Evolutionary conservation across 345 rosid genomes (phyloP).

Genomic region (Eucalyptus melliodora): DNA sequence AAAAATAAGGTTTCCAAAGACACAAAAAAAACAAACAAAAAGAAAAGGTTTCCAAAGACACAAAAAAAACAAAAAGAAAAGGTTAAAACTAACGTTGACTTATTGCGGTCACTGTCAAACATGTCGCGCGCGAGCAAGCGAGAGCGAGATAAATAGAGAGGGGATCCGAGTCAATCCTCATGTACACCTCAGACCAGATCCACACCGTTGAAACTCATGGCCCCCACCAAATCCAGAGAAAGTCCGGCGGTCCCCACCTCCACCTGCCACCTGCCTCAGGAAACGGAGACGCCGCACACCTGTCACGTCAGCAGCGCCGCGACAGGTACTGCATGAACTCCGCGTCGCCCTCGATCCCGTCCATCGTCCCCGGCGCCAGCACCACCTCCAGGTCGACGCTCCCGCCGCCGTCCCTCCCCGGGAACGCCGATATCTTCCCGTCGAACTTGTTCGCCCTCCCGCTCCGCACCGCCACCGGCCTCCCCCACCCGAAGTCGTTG

Average conservation of each 20-base stretch:
- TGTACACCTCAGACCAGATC: not conserved
- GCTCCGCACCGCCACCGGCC: slow-evolving; percentile 79
- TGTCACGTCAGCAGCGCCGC: not conserved
- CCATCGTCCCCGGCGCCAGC: slow-evolving; percentile 77
- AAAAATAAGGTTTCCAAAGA: too few relatives aligned
- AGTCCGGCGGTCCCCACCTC: too few relatives aligned
- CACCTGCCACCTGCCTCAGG: too few relatives aligned
- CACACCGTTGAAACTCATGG: not conserved
- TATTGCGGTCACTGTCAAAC: not conserved
- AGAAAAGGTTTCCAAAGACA: not conserved
- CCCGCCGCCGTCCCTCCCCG: slow-evolving; percentile 73
- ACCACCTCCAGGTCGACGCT: slow-evolving; percentile 81
- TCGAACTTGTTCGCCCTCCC: slow-evolving; percentile 86
- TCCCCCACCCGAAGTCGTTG: slow-evolving; percentile 94
- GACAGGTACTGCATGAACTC: slow-evolving; percentile 73
- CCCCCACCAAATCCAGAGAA: not conserved
- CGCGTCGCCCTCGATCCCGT: slow-evolving; percentile 48
- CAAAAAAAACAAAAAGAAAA: not conserved
- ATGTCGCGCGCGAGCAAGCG: not conserved
- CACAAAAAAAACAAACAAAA: too few relatives aligned
- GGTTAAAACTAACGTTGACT: not conserved
- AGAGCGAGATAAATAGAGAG: not conserved
- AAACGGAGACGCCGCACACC: not conserved
- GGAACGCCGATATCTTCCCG: slow-evolving; percentile 96
- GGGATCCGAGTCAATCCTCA: not conserved